These are phyloP conservation scores for Cercophora samala DNA, from an alignment of 495 filamentous ascomycete genomes.

Conservation along the genomic window DNA sequence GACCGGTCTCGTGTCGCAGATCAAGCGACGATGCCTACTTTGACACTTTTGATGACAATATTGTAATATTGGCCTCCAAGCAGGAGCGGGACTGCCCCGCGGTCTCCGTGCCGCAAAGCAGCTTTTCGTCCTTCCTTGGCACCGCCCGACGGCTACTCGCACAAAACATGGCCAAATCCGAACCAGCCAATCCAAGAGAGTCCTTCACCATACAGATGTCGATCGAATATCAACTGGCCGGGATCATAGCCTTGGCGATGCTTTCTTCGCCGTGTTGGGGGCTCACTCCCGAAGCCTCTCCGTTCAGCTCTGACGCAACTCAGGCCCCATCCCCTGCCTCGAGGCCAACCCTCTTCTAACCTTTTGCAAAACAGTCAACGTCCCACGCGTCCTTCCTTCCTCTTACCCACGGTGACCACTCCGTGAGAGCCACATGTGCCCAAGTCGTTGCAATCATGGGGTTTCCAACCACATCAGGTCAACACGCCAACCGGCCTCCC, in stretches of 20 bases:
- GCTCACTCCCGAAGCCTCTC: background rate
- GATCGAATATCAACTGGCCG: background rate
- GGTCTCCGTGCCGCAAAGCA: no score
- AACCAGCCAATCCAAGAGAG: background rate
- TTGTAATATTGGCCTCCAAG: no score
- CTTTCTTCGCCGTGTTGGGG: background rate
- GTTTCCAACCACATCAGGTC: background rate
- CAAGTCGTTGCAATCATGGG: background rate
- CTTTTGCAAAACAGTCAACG: background rate
- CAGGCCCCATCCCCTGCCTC: no score
- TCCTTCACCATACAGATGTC: background rate
- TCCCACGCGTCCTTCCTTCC: background rate
- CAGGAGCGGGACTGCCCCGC: no score
- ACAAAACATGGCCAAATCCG: background rate
- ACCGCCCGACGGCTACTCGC: background rate
- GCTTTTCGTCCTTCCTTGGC: no score
- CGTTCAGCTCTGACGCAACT: background rate
- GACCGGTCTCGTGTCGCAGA: no score
- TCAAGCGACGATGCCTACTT: no score
- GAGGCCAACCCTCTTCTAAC: no score
- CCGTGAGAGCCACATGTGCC: background rate
- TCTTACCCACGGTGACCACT: background rate
- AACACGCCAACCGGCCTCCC: background rate
- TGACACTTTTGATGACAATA: no score
- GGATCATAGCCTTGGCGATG: background rate